These are phyloP conservation scores for Malus orientalis DNA, from an alignment of 306 rosid genomes.

Conservation along the genomic window DNA sequence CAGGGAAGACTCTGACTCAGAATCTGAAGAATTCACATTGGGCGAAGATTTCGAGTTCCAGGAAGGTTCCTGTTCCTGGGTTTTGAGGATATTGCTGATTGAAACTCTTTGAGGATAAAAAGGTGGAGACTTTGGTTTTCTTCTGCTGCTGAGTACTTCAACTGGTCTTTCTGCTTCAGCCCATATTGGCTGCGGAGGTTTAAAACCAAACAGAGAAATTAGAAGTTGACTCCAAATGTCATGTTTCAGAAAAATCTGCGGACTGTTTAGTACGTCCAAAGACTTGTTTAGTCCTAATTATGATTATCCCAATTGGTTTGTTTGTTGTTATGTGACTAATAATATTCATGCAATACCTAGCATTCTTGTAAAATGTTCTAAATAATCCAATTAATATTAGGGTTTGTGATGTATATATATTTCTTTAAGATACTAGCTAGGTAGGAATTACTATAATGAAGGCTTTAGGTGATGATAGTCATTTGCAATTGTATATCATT, in stretches of 20 bases:
- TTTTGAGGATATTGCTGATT: conserved; percentile 21
- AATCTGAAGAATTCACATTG: conserved; percentile 23
- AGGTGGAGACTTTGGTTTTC: conserved; percentile 19
- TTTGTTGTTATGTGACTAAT: neutral
- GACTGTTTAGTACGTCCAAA: neutral
- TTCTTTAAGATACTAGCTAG: neutral
- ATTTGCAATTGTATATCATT: no score
- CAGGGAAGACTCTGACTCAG: conserved; percentile 34
- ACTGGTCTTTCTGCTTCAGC: conserved; percentile 47
- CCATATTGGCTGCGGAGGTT: conserved; percentile 75
- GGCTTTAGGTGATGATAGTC: neutral
- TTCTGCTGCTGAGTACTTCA: conserved; percentile 32
- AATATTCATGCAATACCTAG: neutral
- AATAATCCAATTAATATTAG: neutral
- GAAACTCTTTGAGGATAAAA: conserved; percentile 56
- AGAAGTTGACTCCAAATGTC: neutral
- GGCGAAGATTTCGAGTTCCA: conserved; percentile 21
- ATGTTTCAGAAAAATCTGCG: neutral
- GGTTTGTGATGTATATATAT: neutral
- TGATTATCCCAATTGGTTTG: neutral
- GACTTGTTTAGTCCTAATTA: neutral
- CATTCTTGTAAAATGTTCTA: neutral
- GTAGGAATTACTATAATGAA: neutral
- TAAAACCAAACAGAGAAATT: neutral
- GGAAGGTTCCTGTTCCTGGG: conserved; percentile 22